phyloP scores from a whole-genome alignment of 108 stramenopile genomes.

The Cyclotella kingstonii region DNA sequence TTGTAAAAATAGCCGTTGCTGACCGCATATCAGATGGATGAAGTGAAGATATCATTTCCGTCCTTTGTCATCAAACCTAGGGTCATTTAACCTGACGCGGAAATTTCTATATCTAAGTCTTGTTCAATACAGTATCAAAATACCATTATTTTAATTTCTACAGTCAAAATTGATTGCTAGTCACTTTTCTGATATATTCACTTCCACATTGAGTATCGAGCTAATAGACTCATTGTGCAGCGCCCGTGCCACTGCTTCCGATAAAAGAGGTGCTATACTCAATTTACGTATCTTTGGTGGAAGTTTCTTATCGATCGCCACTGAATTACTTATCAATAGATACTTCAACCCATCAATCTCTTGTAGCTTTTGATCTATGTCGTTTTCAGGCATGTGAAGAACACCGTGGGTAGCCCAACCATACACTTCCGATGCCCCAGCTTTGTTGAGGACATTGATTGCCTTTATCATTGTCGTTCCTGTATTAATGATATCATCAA shows the following conservation, averaged over 20 bases:
- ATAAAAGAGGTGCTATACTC: slow-evolving; percentile 83
- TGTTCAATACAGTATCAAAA: too few species aligned
- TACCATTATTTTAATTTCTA: too few species aligned
- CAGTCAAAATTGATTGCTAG: too few species aligned
- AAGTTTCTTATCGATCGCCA: slow-evolving; percentile 42
- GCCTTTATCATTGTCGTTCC: slow-evolving; percentile 69
- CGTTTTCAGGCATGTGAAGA: slow-evolving; percentile 50
- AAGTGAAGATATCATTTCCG: too few species aligned
- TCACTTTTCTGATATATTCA: slow-evolving; percentile 17
- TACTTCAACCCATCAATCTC: slow-evolving; percentile 68
- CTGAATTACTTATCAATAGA: slow-evolving; percentile 79
- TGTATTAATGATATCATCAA: slow-evolving; percentile 88
- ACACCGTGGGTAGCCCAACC: slow-evolving; percentile 90
- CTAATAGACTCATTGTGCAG: slow-evolving; percentile 75
- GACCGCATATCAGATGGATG: too few species aligned
- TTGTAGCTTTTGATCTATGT: slow-evolving; percentile 58
- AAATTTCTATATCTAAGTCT: too few species aligned
- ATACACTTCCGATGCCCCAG: slow-evolving; percentile 72
- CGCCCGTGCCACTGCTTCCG: slow-evolving; percentile 84
- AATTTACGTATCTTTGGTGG: slow-evolving; percentile 77
- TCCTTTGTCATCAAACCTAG: too few species aligned
- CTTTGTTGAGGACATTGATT: slow-evolving; percentile 53
- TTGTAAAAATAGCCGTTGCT: too few species aligned
- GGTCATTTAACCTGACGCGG: too few species aligned
- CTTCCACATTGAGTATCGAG: slow-evolving; percentile 66